Percentiles rank a stretch among this genome's conserved stretches.
These are phyloP conservation scores for Aschersonia sp. DNA, from an alignment of 2,329 filamentous ascomycete genomes.

Conservation along the genomic window DNA sequence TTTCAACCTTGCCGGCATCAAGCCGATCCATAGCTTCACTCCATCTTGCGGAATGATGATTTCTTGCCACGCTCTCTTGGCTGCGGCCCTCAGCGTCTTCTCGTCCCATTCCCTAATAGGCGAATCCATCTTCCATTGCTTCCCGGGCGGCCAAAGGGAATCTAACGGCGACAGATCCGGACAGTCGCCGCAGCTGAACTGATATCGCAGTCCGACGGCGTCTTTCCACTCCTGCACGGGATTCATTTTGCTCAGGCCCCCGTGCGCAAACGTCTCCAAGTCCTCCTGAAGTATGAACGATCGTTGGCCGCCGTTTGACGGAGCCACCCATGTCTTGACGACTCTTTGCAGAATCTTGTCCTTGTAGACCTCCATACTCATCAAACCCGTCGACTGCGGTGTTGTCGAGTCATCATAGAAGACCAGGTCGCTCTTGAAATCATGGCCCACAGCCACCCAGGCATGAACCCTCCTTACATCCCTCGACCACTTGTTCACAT, in stretches of 20 bases:
- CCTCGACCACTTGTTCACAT: constrained; percentile 14
- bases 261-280: constrained; percentile 19
- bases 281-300: constrained; percentile 21
- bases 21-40: constrained; percentile 21
- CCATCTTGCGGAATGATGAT: constrained; percentile 13
- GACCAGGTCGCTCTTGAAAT: constrained; percentile 21
- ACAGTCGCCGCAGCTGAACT: constrained; percentile 22
- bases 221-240: constrained; percentile 21
- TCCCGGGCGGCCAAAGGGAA: constrained; percentile 17
- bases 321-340: constrained; percentile 18
- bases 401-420: constrained; percentile 22
- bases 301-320: constrained; percentile 3
- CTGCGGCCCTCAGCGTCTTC: constrained; percentile 16
- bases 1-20: constrained; percentile 19
- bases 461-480: constrained; percentile 19
- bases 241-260: constrained; percentile 20
- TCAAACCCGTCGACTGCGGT: constrained; percentile 15
- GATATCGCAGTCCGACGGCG: constrained; percentile 13
- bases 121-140: constrained; percentile 17
- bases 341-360: constrained; percentile 18
- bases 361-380: constrained; percentile 20
- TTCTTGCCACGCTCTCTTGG: constrained; percentile 13
- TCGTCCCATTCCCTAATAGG: constrained; percentile 17
- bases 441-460: constrained; percentile 20
- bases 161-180: constrained; percentile 22